These are phyloP conservation scores for Cucumis hystrix DNA, from an alignment of 306 rosid genomes.

Conservation along the genomic window DNA sequence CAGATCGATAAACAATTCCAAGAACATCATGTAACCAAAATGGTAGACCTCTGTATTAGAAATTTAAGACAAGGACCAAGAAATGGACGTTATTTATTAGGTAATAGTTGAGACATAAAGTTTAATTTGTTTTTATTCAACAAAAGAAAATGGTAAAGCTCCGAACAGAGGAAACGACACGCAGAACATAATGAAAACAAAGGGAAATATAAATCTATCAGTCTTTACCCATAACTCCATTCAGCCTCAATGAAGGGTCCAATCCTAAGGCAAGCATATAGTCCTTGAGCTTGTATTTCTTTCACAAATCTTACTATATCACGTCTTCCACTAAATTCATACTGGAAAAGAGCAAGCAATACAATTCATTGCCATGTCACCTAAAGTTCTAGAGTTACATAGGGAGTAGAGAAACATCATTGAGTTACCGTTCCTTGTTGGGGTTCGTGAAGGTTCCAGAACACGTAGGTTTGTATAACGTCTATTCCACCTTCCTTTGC, in stretches of 20 bases:
- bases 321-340: constrained; percentile 48
- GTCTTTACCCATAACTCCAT: constrained; percentile 58
- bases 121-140: not conserved
- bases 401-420: not conserved
- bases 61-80: not conserved
- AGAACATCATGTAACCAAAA: constrained; percentile 70
- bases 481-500: constrained; percentile 78
- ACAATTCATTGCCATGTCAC: not conserved
- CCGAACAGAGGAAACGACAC: too few relatives aligned
- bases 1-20: constrained; percentile 54
- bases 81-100: not conserved
- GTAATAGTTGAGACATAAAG: not conserved
- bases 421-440: constrained; percentile 40
- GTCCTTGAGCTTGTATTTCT: constrained; percentile 65
- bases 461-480: constrained; percentile 74
- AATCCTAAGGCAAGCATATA: constrained; percentile 62
- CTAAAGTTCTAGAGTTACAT: not conserved
- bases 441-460: constrained; percentile 92
- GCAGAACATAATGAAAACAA: too few relatives aligned
- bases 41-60: constrained; percentile 57
- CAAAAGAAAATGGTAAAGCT: too few relatives aligned
- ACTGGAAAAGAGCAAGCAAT: constrained; percentile 23
- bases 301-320: constrained; percentile 56
- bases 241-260: constrained; percentile 90
- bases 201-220: too few relatives aligned